Conservation (phyloP, 2,329 filamentous ascomycete genomes). For the Lasiodiplodia sp. region DNA sequence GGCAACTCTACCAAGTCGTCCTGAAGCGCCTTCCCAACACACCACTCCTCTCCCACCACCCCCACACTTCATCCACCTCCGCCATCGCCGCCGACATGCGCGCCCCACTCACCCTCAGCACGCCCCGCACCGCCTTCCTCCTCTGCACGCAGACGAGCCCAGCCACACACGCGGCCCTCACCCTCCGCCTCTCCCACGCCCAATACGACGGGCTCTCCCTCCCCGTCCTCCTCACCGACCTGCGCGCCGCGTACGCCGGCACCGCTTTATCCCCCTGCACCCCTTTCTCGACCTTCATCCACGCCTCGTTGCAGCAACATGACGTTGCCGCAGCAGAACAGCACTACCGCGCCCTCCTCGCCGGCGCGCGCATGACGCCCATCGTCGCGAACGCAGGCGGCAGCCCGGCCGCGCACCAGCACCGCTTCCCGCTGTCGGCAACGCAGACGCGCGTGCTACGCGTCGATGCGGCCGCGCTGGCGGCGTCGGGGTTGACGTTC, state of each 20-base stretch:
- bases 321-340: not conserved
- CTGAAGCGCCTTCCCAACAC: not conserved
- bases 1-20: constrained; percentile 44
- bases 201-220: constrained; percentile 6
- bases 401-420: not conserved
- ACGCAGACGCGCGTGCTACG: not conserved
- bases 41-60: not conserved
- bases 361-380: not conserved
- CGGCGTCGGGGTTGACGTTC: constrained; percentile 25
- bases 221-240: not conserved
- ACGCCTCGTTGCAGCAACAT: not conserved
- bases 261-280: not conserved
- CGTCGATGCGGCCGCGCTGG: no score
- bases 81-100: constrained; percentile 46
- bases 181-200: constrained; percentile 37
- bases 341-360: not conserved
- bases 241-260: not conserved
- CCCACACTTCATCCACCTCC: constrained; percentile 32
- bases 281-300: not conserved
- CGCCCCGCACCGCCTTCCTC: constrained; percentile 47
- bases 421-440: not conserved
- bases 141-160: constrained; percentile 35
- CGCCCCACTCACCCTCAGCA: constrained; percentile 49
- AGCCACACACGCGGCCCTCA: constrained; percentile 30
- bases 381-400: not conserved